Percentiles rank a stretch among this genome's conserved stretches.
Conservation (phyloP, 1,284 basidiomycete genomes). For the Cryptococcus floricola region DNA sequence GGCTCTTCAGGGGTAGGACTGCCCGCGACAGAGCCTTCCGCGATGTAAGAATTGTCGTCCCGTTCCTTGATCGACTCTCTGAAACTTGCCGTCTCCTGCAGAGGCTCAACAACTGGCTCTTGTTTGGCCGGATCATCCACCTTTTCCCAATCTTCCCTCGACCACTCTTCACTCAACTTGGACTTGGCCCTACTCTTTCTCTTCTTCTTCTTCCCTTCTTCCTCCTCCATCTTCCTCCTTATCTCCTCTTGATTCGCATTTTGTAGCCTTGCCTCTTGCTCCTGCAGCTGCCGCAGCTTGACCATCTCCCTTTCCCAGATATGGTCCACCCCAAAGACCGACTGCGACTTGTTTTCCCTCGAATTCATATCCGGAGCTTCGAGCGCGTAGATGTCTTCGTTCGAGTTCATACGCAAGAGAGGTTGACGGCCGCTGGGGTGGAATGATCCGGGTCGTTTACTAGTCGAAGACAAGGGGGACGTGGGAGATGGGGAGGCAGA, state of each 20-base stretch:
- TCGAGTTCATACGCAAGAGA: slow-evolving; percentile 6
- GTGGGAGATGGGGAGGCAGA: slow-evolving; percentile 6
- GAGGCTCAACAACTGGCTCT: neutral
- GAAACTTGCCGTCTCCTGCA: too few relatives aligned
- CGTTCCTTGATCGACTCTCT: slow-evolving; percentile 25
- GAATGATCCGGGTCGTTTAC: slow-evolving; percentile 1
- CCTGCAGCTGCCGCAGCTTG: slow-evolving; percentile 37
- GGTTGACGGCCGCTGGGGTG: neutral
- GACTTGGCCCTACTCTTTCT: slow-evolving; percentile 2
- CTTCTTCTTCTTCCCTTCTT: slow-evolving; percentile 11
- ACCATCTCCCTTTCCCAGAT: slow-evolving; percentile 47
- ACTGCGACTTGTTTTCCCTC: slow-evolving; percentile 26
- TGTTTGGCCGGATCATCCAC: neutral
- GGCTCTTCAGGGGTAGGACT: neutral
- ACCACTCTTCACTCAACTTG: neutral
- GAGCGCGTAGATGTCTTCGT: slow-evolving; percentile 3
- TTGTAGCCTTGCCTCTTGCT: slow-evolving; percentile 18
- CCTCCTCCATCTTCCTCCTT: slow-evolving; percentile 13
- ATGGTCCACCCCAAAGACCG: slow-evolving; percentile 46
- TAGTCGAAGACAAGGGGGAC: slow-evolving; percentile 1
- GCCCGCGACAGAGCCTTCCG: too few relatives aligned
- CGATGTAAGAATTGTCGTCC: slow-evolving; percentile 21
- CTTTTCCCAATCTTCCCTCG: slow-evolving; percentile 3
- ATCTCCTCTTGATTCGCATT: slow-evolving; percentile 9
- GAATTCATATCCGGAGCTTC: neutral